Evolutionary conservation across 208 protist species (phyloP), one percentile per base, ranked within the genome.

Genomic region (Leishmania martiniquensis): DNA sequence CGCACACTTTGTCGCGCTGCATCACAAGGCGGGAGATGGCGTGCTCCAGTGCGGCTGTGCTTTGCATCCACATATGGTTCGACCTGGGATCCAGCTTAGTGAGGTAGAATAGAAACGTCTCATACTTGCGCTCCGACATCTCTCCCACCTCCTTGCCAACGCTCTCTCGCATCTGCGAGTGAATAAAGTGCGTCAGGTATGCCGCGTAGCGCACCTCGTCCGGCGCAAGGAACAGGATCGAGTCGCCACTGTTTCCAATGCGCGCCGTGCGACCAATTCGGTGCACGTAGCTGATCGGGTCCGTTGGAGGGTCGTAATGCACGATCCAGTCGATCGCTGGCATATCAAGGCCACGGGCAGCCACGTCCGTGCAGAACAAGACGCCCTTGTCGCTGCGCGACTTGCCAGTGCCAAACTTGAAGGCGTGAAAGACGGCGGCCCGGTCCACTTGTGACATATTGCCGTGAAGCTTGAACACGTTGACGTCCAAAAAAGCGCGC

Each of bases 31-130:
- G 82, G 44, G 95, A 94, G 82, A 99, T 98, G 45, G 99, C 93
- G 83, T 99, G 89, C 75, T 95, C 87, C 60, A 98, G 86, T 63
- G 90, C 88, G 34, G 91, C 87, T 4, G 87, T 92, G 80, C 97
- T 97, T 51, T 99, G 94, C 79, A 99, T 99, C 73, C 94, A 96
- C 87, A 92, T 85, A 78, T 99, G 97, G 20, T 96, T 97, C 22
- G 98, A 83, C 78, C 96, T 96, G 29, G 99, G 91, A 79, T 99
- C 99, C 57, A 99, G 86, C 70, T 99, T 97, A 76, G 99, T 99
- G 29, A 97, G 72, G 77, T 97, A 95, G 76, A 91, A 97, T n/a
- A 97, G 81, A 72, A 94, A 95, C 25, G 84, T 89, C 71, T 94
- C 91, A 75, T 94, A 94, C 74, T 92, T 93, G 51, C 84, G 87